A percentile compares a stretch with the other conserved stretches of the same genome.
These are phyloP conservation scores for Flaveria floridana DNA, from an alignment of 140 eudicot genomes.

Conservation along the genomic window DNA sequence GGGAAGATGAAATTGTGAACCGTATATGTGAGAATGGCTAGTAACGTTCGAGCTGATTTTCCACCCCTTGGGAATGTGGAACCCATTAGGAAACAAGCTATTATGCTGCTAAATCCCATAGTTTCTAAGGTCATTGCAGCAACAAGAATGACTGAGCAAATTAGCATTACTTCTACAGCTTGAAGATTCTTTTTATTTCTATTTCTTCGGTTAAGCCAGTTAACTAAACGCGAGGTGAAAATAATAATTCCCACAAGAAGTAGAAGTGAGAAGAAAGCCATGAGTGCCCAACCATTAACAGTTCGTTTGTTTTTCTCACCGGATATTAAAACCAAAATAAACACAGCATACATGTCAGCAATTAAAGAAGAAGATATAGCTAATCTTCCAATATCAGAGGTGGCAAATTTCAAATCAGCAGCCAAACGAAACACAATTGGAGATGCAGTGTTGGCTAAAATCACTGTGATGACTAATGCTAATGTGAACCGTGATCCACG, in stretches of 20 bases:
- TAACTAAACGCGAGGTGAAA: constrained; percentile 42
- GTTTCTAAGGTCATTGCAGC: constrained; percentile 67
- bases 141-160: constrained; percentile 53
- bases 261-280: constrained; percentile 37
- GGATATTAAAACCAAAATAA: constrained; percentile 49
- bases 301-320: constrained; percentile 34
- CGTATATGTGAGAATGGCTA: constrained; percentile 56
- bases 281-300: constrained; percentile 31
- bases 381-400: constrained; percentile 73
- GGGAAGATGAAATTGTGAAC: constrained; percentile 78
- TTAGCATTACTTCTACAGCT: constrained; percentile 52
- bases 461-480: constrained; percentile 51
- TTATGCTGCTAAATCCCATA: constrained; percentile 69
- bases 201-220: constrained; percentile 62
- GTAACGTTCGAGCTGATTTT: constrained; percentile 69
- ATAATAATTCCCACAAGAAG: constrained; percentile 47
- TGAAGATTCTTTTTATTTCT: constrained; percentile 65
- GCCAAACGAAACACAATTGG: constrained; percentile 74
- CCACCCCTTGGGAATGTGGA: constrained; percentile 81
- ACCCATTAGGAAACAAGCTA: constrained; percentile 70
- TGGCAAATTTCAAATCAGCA: constrained; percentile 65
- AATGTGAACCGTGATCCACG: constrained; percentile 43
- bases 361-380: constrained; percentile 65
- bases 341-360: constrained; percentile 56
- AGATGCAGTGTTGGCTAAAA: constrained; percentile 72